Evolutionary conservation across 345 rosid species (phyloP).

Genomic region (Stellera chamaejasme): DNA sequence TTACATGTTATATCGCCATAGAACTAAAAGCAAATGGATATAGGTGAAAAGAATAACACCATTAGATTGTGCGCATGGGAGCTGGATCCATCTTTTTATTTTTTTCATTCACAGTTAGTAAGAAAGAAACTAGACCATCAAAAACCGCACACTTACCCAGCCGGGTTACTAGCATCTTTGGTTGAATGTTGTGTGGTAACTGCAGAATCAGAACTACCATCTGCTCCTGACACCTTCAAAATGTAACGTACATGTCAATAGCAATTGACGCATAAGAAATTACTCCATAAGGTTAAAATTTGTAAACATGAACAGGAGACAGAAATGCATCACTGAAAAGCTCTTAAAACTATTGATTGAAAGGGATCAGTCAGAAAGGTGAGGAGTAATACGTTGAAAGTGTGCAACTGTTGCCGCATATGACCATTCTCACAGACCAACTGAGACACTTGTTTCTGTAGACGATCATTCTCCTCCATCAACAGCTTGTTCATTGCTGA

Average conservation of each 20-base stretch:
- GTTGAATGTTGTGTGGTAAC: constrained; percentile 89
- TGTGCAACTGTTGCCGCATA: constrained; percentile 83
- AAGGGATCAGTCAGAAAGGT: constrained; percentile 5
- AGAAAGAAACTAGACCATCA: too few relatives aligned
- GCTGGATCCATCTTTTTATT: too few relatives aligned
- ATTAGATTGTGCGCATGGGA: background rate
- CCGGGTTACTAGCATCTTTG: constrained; percentile 96
- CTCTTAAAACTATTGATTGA: background rate
- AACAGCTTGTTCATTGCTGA: constrained; percentile 94
- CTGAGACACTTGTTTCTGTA: constrained; percentile 98
- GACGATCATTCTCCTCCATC: constrained; percentile 98
- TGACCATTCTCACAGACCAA: constrained; percentile 86
- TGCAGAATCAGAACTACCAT: constrained; percentile 93
- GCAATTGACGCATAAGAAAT: too few relatives aligned
- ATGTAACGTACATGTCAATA: background rate
- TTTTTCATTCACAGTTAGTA: too few relatives aligned
- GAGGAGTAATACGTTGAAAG: constrained; percentile 31
- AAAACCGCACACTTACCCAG: constrained; percentile 52
- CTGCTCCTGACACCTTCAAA: constrained; percentile 61
- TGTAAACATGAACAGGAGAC: too few relatives aligned
- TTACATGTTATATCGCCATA: background rate
- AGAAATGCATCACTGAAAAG: background rate
- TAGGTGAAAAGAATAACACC: background rate
- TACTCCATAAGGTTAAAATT: too few relatives aligned
- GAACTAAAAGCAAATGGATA: background rate